Evolutionary conservation across 768 basidiomycete genomes (phyloP).

Genomic region (Chlorophyllum brunneum): DNA sequence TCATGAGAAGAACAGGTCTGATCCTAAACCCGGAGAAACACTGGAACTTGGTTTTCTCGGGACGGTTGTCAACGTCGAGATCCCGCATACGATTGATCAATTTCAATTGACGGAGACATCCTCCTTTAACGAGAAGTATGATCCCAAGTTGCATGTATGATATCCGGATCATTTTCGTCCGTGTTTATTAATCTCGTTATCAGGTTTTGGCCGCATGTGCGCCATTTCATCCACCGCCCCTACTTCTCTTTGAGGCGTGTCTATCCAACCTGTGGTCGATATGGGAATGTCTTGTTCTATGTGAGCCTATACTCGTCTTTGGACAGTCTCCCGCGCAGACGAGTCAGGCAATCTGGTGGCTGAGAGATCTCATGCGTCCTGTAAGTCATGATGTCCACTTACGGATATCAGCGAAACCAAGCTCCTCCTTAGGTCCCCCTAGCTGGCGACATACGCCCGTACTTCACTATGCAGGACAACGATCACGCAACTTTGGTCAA

Average conservation of each 20-base stretch:
- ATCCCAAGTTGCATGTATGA: slow-evolving; percentile 20
- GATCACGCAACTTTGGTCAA: slow-evolving; percentile 76
- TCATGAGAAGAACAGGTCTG: slow-evolving; percentile 64
- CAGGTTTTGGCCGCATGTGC: slow-evolving; percentile 70
- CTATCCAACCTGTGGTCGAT: slow-evolving; percentile 72
- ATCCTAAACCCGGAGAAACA: slow-evolving; percentile 60
- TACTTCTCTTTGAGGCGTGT: slow-evolving; percentile 60
- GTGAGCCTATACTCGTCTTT: slow-evolving; percentile 86
- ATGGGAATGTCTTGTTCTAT: slow-evolving; percentile 92
- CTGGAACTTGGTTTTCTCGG: slow-evolving; percentile 85
- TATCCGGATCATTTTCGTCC: background rate
- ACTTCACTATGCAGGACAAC: slow-evolving; percentile 95
- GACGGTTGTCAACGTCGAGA: slow-evolving; percentile 63
- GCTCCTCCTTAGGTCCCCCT: slow-evolving; percentile 61
- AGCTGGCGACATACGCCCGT: slow-evolving; percentile 84
- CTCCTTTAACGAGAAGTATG: slow-evolving; percentile 47
- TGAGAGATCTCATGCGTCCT: slow-evolving; percentile 82
- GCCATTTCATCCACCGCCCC: slow-evolving; percentile 53
- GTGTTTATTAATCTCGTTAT: background rate
- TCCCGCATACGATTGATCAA: slow-evolving; percentile 66
- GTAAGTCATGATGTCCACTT: slow-evolving; percentile 33
- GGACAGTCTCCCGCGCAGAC: slow-evolving; percentile 75
- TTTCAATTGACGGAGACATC: slow-evolving; percentile 65
- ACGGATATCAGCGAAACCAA: background rate
- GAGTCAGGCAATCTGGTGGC: slow-evolving; percentile 90